These are phyloP conservation scores for Lactarius trivialis DNA, from an alignment of 768 basidiomycete genomes.

Conservation along the genomic window DNA sequence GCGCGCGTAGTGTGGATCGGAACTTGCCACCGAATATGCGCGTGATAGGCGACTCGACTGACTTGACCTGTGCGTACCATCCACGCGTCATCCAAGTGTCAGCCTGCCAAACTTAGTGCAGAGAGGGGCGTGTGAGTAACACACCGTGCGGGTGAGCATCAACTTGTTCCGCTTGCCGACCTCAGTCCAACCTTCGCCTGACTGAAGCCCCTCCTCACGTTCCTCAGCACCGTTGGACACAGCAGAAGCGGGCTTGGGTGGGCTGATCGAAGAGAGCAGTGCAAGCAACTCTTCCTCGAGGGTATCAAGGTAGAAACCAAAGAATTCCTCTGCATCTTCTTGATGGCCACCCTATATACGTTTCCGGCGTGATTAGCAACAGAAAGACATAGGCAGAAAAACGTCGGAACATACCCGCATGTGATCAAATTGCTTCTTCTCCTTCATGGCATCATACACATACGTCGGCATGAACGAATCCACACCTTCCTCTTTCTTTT, in stretches of 20 bases:
- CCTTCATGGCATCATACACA: conserved; percentile 89
- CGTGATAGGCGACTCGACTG: conserved; percentile 80
- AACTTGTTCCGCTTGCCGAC: conserved; percentile 84
- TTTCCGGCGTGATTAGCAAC: conserved; percentile 9
- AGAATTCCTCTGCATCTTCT: conserved; percentile 97
- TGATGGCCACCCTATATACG: conserved; percentile 72
- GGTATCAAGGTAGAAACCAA: conserved; percentile 95
- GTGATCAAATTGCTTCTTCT: conserved; percentile 86
- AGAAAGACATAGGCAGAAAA: neutral
- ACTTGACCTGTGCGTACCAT: conserved; percentile 50
- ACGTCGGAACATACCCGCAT: conserved; percentile 62
- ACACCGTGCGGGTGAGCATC: conserved; percentile 71
- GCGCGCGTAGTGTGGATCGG: conserved; percentile 73
- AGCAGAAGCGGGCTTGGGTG: conserved; percentile 32
- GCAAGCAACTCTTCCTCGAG: conserved; percentile 85
- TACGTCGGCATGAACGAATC: conserved; percentile 80
- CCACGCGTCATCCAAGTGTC: neutral
- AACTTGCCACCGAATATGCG: conserved; percentile 92
- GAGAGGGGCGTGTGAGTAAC: conserved; percentile 27
- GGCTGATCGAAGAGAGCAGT: conserved; percentile 48
- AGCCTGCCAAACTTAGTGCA: neutral
- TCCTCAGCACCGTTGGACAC: conserved; percentile 36
- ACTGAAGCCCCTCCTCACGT: conserved; percentile 35
- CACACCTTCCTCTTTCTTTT: conserved; percentile 42
- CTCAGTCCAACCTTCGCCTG: conserved; percentile 82